phyloP scores from a whole-genome alignment of 108 stramenopile species.

The Skeletonema grethae region DNA sequence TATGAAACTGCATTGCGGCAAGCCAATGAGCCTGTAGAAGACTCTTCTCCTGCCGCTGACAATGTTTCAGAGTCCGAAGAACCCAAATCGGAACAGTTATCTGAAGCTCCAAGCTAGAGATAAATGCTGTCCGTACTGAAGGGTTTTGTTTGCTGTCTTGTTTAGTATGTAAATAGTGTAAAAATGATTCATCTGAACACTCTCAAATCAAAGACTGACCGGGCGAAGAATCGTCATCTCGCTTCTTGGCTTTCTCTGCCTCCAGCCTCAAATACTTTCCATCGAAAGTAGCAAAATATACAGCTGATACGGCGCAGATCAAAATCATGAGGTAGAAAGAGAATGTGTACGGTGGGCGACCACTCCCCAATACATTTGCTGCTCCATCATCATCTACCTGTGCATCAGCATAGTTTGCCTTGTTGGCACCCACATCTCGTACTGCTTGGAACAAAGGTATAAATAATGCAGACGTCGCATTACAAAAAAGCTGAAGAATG shows the following conservation, averaged over 20 bases:
- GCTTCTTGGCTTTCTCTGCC: constrained; percentile 67
- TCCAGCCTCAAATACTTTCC: constrained; percentile 80
- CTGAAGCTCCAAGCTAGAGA: neutral
- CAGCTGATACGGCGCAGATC: constrained; percentile 69
- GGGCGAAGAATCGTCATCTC: constrained; percentile 12
- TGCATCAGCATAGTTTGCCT: constrained; percentile 9
- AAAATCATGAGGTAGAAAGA: constrained; percentile 85
- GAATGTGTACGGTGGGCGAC: constrained; percentile 80
- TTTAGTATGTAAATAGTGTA: neutral
- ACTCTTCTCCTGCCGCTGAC: neutral
- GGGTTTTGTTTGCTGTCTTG: neutral
- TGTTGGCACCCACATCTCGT: constrained; percentile 63
- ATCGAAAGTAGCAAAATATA: constrained; percentile 89
- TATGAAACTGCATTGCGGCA: constrained; percentile 7
- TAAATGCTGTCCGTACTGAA: neutral
- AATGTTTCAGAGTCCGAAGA: neutral
- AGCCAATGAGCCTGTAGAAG: neutral
- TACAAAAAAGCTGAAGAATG: constrained; percentile 86
- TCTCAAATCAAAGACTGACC: neutral
- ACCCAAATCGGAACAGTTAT: neutral
- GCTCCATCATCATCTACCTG: constrained; percentile 37
- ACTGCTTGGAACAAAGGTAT: constrained; percentile 85
- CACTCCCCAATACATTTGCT: constrained; percentile 46
- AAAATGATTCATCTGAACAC: neutral
- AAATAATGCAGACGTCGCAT: constrained; percentile 79